These are phyloP conservation scores for Silene uniflora DNA, from an alignment of 148 eudicot genomes.

Conservation along the genomic window DNA sequence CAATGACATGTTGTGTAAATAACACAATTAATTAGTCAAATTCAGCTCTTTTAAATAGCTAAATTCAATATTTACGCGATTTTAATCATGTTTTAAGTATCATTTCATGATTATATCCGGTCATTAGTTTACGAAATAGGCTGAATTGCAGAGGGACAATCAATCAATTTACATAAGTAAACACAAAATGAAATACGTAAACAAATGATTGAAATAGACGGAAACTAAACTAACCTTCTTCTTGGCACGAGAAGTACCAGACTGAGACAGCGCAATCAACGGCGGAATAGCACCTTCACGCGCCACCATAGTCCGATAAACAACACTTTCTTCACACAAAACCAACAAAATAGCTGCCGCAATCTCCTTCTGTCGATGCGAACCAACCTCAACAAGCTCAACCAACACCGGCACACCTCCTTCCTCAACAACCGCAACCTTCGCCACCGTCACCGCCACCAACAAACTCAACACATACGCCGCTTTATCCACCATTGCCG, in stretches of 20 bases:
- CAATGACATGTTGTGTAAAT: neutral
- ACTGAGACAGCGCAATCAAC: slow-evolving; percentile 71
- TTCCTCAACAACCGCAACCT: slow-evolving; percentile 66
- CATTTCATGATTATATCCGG: too few species aligned
- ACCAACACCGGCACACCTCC: slow-evolving; percentile 85
- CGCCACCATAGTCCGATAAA: slow-evolving; percentile 73
- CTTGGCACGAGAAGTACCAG: slow-evolving; percentile 76
- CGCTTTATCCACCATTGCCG: slow-evolving; percentile 87
- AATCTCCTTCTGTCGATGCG: slow-evolving; percentile 78
- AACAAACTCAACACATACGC: slow-evolving; percentile 62
- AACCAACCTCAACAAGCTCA: slow-evolving; percentile 74
- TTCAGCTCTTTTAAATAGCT: too few species aligned
- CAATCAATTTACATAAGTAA: too few species aligned
- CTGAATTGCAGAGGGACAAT: too few species aligned
- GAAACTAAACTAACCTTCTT: slow-evolving; percentile 51
- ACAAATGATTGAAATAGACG: neutral
- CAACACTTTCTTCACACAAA: slow-evolving; percentile 61
- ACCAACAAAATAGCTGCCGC: slow-evolving; percentile 63
- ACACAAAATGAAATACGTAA: neutral
- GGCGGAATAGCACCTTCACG: slow-evolving; percentile 96
- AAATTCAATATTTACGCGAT: too few species aligned
- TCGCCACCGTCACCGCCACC: slow-evolving; percentile 48
- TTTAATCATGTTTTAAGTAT: too few species aligned
- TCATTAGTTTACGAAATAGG: too few species aligned
- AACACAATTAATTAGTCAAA: neutral